These are phyloP conservation scores for Cladosporium cucumerinum DNA, from an alignment of 2,329 filamentous ascomycete species.

Conservation along the genomic window DNA sequence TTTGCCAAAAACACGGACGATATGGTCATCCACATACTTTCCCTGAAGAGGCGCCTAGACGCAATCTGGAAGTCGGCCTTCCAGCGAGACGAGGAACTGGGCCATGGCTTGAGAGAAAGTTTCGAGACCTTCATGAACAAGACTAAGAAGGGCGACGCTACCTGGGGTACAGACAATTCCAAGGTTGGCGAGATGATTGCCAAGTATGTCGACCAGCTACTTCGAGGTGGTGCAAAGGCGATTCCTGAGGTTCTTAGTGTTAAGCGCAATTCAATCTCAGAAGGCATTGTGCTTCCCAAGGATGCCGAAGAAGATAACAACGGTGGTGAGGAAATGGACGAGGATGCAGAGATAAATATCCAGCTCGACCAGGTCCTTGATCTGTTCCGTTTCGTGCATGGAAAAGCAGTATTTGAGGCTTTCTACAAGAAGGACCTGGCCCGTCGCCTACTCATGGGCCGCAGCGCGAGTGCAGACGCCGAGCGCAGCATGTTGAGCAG, in stretches of 20 bases:
- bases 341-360: conserved; percentile 86
- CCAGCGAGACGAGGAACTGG: conserved; percentile 69
- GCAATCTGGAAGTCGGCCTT: conserved; percentile 75
- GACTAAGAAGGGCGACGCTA: conserved; percentile 64
- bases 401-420: conserved; percentile 95
- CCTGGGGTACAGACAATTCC: conserved; percentile 78
- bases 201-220: conserved; percentile 87
- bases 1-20: conserved; percentile 71
- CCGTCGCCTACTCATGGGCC: conserved; percentile 80
- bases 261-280: conserved; percentile 41
- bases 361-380: conserved; percentile 92
- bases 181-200: conserved; percentile 99
- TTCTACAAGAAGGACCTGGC: conserved; percentile 99
- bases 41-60: conserved; percentile 77
- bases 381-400: conserved; percentile 93
- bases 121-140: conserved; percentile 94
- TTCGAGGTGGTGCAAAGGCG: conserved; percentile 82
- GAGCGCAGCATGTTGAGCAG: conserved; percentile 93
- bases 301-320: conserved; percentile 57
- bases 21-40: conserved; percentile 81
- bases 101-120: conserved; percentile 74
- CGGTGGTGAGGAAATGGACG: conserved; percentile 67
- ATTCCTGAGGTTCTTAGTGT: conserved; percentile 64
- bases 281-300: conserved; percentile 46
- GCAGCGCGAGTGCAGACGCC: conserved; percentile 90